Conservation (phyloP, 441 rosid genomes). For the Metrosideros polymorpha region DNA sequence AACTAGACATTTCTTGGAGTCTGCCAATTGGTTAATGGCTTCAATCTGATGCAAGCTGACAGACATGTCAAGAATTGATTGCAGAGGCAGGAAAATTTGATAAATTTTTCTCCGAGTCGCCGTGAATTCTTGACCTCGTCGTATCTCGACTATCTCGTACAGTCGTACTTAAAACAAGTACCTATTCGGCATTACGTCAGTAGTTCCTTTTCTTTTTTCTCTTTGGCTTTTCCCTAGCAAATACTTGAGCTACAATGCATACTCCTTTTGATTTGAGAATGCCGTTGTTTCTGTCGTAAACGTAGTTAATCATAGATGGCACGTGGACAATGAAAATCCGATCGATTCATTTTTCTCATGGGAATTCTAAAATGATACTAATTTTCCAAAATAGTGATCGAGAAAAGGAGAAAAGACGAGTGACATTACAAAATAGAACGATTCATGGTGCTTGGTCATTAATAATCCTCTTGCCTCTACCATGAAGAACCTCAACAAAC, state of each 20-base stretch:
- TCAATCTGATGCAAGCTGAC: background rate
- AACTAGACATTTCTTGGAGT: background rate
- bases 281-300: background rate
- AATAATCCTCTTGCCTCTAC: background rate
- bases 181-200: background rate
- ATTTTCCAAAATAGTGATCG: background rate
- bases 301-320: background rate
- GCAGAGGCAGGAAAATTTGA: background rate
- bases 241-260: background rate
- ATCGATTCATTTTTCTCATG: fast-evolving
- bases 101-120: background rate
- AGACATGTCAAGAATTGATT: background rate
- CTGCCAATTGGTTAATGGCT: background rate
- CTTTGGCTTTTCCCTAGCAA: fast-evolving
- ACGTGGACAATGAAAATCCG: fast-evolving
- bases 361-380: background rate
- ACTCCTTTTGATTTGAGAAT: background rate
- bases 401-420: background rate
- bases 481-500: background rate
- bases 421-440: background rate
- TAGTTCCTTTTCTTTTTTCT: background rate
- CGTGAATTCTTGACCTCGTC: background rate
- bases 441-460: background rate
- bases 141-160: background rate
- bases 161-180: background rate